These are phyloP conservation scores for Alnus glutinosa DNA, from an alignment of 306 rosid genomes.

Conservation along the genomic window DNA sequence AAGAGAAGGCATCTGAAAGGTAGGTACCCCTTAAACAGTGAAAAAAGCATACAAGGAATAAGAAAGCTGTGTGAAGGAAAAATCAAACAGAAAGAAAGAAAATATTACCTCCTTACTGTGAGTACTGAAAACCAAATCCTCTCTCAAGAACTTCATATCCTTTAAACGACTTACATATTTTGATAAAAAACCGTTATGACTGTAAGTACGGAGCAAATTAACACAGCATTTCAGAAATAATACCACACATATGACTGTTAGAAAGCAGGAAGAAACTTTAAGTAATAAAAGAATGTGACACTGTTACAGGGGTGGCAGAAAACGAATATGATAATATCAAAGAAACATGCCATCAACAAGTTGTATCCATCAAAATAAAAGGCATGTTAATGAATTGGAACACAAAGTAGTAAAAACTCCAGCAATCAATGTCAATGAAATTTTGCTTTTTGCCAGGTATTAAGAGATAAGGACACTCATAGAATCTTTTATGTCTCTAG, in stretches of 20 bases:
- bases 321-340: not conserved
- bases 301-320: not conserved
- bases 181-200: slow-evolving; percentile 84
- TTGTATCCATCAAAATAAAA: not conserved
- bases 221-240: slow-evolving; percentile 14
- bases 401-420: not conserved
- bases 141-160: slow-evolving; percentile 79
- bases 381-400: not conserved
- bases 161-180: slow-evolving; percentile 69
- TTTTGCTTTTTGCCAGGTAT: not conserved
- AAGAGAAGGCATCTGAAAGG: not conserved
- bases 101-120: slow-evolving; percentile 87
- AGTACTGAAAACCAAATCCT: slow-evolving; percentile 80
- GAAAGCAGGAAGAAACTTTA: not conserved
- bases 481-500: no score
- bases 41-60: not conserved
- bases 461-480: not conserved
- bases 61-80: slow-evolving; percentile 11
- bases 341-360: not conserved
- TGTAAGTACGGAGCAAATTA: slow-evolving; percentile 43
- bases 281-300: slow-evolving; percentile 4
- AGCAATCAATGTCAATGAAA: not conserved
- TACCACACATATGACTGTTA: slow-evolving; percentile 22
- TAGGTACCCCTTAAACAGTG: not conserved
- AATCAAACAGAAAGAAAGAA: slow-evolving; percentile 12